These are phyloP conservation scores for Pinus albicaulis DNA, from an alignment of 75 land plant genomes.

Conservation along the genomic window DNA sequence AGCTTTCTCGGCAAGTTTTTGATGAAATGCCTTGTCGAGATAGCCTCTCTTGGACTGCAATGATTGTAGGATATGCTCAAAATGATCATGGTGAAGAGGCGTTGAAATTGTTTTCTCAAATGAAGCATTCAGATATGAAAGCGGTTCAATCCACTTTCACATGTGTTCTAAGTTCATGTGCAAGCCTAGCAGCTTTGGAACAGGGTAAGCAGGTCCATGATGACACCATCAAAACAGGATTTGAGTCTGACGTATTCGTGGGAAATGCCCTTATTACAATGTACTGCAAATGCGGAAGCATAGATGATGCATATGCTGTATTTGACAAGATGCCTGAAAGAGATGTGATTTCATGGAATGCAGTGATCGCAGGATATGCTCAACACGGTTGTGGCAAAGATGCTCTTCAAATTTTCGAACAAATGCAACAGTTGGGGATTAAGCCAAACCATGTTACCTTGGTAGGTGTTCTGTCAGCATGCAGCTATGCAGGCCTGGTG, in stretches of 20 bases:
- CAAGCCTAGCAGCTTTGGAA: constrained; percentile 35
- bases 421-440: constrained; percentile 33
- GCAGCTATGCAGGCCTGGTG: constrained; percentile 37
- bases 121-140: constrained; percentile 22
- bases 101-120: constrained; percentile 23
- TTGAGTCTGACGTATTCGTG: constrained; percentile 30
- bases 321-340: constrained; percentile 22
- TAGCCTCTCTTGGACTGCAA: constrained; percentile 50
- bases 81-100: constrained; percentile 25
- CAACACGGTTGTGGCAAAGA: constrained; percentile 34
- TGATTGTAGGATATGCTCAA: constrained; percentile 39
- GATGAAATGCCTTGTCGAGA: constrained; percentile 22
- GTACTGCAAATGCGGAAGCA: constrained; percentile 62
- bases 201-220: constrained; percentile 35
- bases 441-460: constrained; percentile 47
- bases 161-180: constrained; percentile 40
- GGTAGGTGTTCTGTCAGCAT: constrained; percentile 28
- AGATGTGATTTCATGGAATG: constrained; percentile 58
- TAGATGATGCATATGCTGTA: constrained; percentile 31
- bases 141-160: constrained; percentile 53
- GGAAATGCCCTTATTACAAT: constrained; percentile 41
- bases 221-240: constrained; percentile 16
- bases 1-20: constrained; percentile 36
- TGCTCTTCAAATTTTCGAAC: constrained; percentile 22
- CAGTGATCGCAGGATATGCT: constrained; percentile 44